Base-by-base conservation (phyloP, 1,284 basidiomycete genomes). In the Leccinum variabile region DNA sequence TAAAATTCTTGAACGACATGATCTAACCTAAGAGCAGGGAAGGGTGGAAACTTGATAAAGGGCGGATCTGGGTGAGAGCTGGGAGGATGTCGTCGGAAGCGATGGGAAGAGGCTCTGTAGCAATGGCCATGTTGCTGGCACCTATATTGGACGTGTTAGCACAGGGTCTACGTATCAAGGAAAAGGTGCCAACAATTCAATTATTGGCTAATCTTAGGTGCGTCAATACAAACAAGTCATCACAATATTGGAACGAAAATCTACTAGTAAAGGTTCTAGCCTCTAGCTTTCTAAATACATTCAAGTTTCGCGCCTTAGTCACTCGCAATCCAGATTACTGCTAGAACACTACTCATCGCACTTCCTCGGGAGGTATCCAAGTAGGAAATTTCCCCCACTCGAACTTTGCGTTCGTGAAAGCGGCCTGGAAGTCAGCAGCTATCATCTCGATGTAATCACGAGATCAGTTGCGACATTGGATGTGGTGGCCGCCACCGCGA, bases 361-460 rank as follows among this genome's bases (percentile, higher is more conserved):
- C 72, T 69, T 88, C 86, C 63, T 89, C 69, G 3, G 93, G 93
- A 41, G 93, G 93, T 55, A 91, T 81, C 78, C 86, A 85, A 57
- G 92, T 85, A 0, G 93, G 93, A 25, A 95, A 84, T 63, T 83
- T 82, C 11, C 86, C 89, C 84, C 87, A 87, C 67, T 85, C 84
- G 69, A 94, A 95, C 75, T 74, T 82, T 57, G 79, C 77, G 11
- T 77, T 79, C 69, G 79, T 75, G 70, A 92, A 95, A 46, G 87
- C 85, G 16, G 83, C 82, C 66, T 84, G 72, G 54, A 82, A 84
- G 25, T 75, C 75, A 49, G 80, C 76, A 7, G 85, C 88, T 60
- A 89, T 68, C 28, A 84, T 72, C 54, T 81, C 75, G 56, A 77
- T 66, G 72, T 90, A 91, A 67, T 87, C 81, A n/a, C 69, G 68